phyloP scores from a whole-genome alignment of 306 rosid species.

The Sesbania bispinosa region DNA sequence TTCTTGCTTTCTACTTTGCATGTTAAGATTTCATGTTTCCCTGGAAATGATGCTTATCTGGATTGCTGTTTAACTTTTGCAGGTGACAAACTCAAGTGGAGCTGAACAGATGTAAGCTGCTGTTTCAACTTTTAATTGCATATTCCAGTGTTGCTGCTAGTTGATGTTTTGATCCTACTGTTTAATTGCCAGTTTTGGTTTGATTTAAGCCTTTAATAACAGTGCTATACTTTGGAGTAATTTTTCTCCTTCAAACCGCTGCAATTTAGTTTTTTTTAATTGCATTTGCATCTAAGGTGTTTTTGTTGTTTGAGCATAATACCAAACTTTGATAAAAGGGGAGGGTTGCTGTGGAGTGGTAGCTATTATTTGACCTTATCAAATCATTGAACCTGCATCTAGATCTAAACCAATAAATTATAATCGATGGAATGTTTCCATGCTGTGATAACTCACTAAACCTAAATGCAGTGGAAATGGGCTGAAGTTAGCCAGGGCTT shows the following conservation, averaged over 20 bases:
- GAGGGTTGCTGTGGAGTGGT: background rate
- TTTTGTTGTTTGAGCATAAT: background rate
- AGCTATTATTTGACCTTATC: background rate
- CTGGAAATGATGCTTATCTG: conserved; percentile 24
- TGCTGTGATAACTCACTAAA: background rate
- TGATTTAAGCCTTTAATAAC: background rate
- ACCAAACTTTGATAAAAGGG: background rate
- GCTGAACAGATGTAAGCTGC: conserved; percentile 56
- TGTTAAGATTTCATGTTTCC: background rate
- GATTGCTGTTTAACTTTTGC: conserved; percentile 34
- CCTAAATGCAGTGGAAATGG: background rate
- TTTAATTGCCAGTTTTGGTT: background rate
- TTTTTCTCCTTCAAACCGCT: background rate
- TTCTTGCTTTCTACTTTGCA: background rate
- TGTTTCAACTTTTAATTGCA: conserved; percentile 18
- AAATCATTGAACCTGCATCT: conserved; percentile 13
- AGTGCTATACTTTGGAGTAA: background rate
- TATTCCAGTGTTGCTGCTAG: background rate
- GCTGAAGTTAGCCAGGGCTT: background rate
- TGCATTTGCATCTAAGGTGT: background rate
- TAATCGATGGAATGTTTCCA: too few relatives aligned
- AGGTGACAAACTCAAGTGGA: conserved; percentile 55
- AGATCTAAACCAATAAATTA: background rate
- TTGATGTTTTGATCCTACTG: background rate
- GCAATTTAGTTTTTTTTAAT: background rate